Evolutionary conservation across 768 basidiomycete species (phyloP).

Genomic region (Tylopilus plumbeoviolaceoides): DNA sequence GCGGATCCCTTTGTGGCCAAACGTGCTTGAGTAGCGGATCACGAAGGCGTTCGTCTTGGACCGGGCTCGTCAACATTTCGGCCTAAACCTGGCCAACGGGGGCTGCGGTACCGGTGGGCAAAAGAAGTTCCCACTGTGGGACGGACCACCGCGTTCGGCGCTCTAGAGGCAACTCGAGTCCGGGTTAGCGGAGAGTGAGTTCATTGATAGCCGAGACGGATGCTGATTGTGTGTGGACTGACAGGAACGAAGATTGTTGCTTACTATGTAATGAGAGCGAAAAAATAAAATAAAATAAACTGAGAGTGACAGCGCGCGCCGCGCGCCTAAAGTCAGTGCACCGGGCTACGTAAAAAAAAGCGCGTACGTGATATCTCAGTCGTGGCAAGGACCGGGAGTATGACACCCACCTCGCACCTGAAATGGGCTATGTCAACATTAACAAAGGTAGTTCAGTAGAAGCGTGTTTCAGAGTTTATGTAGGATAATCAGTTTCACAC

Average conservation of each 20-base stretch:
- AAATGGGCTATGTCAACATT: too few relatives aligned
- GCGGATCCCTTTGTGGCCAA: neutral
- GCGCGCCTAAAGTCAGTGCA: slow-evolving; percentile 1
- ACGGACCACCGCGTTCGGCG: slow-evolving; percentile 1
- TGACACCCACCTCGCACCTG: neutral
- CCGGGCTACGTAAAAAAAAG: neutral
- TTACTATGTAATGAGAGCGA: slow-evolving; percentile 1
- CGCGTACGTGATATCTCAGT: neutral
- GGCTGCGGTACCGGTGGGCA: slow-evolving; percentile 1
- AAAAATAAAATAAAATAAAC: slow-evolving; percentile 3
- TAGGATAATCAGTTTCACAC: too few relatives aligned
- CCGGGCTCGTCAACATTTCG: neutral
- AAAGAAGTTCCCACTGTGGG: slow-evolving; percentile 23
- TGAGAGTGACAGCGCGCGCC: slow-evolving; percentile 9
- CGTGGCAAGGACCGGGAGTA: neutral
- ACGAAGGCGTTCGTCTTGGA: neutral
- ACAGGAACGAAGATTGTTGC: too few relatives aligned
- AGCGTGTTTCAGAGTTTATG: neutral
- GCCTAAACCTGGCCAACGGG: neutral
- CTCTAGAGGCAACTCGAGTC: slow-evolving; percentile 5
- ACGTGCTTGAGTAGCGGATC: neutral
- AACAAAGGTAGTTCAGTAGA: neutral
- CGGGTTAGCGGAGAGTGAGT: slow-evolving; percentile 13
- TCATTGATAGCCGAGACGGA: neutral
- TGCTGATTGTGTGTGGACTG: too few relatives aligned